Base-by-base conservation (phyloP, 176 grass and related monocot genomes). In the Eragrostis nindensis region DNA sequence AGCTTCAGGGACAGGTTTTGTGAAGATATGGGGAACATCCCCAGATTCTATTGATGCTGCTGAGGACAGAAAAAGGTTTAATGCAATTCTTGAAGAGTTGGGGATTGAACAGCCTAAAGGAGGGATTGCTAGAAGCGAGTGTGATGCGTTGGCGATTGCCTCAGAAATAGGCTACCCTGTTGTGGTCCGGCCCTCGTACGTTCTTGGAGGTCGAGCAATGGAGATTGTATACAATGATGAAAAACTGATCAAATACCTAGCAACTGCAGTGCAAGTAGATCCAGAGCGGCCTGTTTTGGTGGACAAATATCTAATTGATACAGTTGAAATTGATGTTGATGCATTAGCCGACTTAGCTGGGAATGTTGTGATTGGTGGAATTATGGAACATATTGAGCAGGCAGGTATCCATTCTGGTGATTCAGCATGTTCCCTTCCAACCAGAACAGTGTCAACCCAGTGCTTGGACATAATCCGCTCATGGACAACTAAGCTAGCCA, bases 331-430 rank as follows among this genome's bases (percentile, higher is more conserved):
- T 86, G 97, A 99, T 91, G 83, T 96, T 49, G 97, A 96, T 73
- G 97, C 97, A 66, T 87, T 99, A 27, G 87, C 93, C 1, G 97
- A 99, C 86, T 90, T 39, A 43, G 90, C 80, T 67, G 97, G 97
- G 42, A 93, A 82, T 75, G 97, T 99, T 30, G 97, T 99, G 32
- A 99, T 99, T 68, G 97, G 97, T 76, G 97, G 97, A 73, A 99
- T 99, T 46, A 99, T 99, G 97, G 97, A 99, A 85, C 97, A 99
- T 63, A 99, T 99, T 72, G 97, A 99, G 75, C 93, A 99, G 70
- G 97, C 97, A 70, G 97, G 97, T 74, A 73, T 99, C 26, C 97
- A 99, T 86, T 99, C 97, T 32, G 97, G 97, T 66, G 97, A 99
- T 76, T 99, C 97, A 26, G 97, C 97, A 1, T 99, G 97, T 74